These are phyloP conservation scores for Rhodotorula graminis DNA, from an alignment of 768 basidiomycete genomes.

Conservation along the genomic window DNA sequence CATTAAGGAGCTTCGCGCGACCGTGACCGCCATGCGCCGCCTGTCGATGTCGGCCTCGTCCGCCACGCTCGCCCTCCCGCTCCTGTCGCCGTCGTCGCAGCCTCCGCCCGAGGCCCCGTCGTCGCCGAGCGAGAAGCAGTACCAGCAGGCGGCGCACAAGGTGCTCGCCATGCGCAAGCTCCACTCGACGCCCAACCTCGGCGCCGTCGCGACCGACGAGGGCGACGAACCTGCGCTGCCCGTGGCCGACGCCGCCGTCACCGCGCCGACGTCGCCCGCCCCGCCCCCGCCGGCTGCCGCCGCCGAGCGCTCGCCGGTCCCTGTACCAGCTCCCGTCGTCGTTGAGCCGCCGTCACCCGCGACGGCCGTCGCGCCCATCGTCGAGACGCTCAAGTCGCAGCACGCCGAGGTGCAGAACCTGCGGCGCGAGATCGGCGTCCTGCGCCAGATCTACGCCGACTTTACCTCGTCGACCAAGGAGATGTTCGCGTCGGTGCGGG, in stretches of 20 bases:
- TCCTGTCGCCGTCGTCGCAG: constrained; percentile 15
- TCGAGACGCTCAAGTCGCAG: constrained; percentile 64
- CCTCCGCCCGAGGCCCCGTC: constrained; percentile 31
- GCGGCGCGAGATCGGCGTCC: constrained; percentile 83
- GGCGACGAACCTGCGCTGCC: not conserved
- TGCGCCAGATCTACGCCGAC: constrained; percentile 90
- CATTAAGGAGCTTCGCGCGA: constrained; percentile 75
- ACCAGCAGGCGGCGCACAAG: constrained; percentile 38
- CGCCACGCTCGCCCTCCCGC: constrained; percentile 14
- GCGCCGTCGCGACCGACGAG: constrained; percentile 4
- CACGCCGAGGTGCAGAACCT: constrained; percentile 93
- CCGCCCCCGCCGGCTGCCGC: not conserved
- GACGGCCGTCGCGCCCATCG: constrained; percentile 13
- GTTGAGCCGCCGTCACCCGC: constrained; percentile 50
- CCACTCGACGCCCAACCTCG: not conserved
- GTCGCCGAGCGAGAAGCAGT: constrained; percentile 23
- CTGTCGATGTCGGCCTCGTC: constrained; percentile 53
- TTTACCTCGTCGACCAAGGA: constrained; percentile 90
- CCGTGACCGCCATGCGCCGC: constrained; percentile 56
- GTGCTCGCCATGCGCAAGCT: constrained; percentile 15
- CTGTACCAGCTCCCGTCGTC: not conserved
- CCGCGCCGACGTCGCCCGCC: not conserved
- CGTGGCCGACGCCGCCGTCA: not conserved
- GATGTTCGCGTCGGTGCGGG: constrained; percentile 67
- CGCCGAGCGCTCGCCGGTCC: constrained; percentile 33